Base-by-base conservation (phyloP, 306 rosid genomes). In the Cucumis cinereus region DNA sequence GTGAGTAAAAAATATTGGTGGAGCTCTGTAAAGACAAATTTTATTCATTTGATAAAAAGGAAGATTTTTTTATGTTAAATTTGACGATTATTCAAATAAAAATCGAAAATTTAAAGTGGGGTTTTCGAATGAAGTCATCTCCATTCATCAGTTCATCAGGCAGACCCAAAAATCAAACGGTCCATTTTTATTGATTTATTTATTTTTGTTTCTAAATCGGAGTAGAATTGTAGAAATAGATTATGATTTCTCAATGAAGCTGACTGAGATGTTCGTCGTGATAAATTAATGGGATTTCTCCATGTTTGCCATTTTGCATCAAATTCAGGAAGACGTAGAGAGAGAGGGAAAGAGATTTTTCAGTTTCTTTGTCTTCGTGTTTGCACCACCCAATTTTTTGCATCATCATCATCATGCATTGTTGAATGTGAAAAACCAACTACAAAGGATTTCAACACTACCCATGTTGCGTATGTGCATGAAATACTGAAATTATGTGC, bases 401-500 rank as follows among this genome's bases (percentile, higher is more conserved):
- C 79, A 74, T 64, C 82, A 50, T 62, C 88, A 50, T 62, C 80
- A 50, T 69, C 82, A 54, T 61, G 87, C 36, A 77, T 56, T 49
- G 79, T 54, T 53, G 78, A 75, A 64, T 73, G 77, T 41, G 77
- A 61, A 19, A 59, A 26, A 64, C 28, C 79, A 69, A 50, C 76
- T 28, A 75, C 78, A 47, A 75, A 81, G 58, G 67, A 77, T 71
- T 66, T 62, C 74, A 79, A 78, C 47, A 63, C 56, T 76, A 17
- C 81, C 53, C 84, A 28, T 62, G 13, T 83, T 10, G 77, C 87
- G 15, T 79, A 68, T 80, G 80, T 91, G 84, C 97, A 88, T 30
- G 66, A 72, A 55, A 43, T 82, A 76, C 23, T 93, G 81, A 92
- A 91, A 81, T 79, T 80, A 62, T 88, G 84, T 83, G 89, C 89